Base-by-base conservation (phyloP, 2,329 filamentous ascomycete genomes). In the Lasiodiplodia sp. region DNA sequence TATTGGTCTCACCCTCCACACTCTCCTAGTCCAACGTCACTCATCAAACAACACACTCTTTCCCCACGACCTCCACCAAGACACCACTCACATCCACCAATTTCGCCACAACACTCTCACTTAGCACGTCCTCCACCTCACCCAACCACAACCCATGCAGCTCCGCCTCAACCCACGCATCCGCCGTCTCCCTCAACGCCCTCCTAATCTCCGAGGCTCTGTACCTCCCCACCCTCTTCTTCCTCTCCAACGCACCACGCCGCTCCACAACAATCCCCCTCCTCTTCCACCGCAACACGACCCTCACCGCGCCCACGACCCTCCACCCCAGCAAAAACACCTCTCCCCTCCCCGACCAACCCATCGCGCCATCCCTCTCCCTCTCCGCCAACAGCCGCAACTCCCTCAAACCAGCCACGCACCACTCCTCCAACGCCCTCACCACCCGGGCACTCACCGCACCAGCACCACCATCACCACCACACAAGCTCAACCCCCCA, bases 331-430 rank as follows among this genome's bases (percentile, higher is more conserved):
- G 79, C 2, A 86, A 84, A 76, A 94, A 95, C 0, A 90, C 87
- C 37, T 89, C 87, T 0, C 89, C 85, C 68, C 89, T 89, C 1
- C 90, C 89, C 1, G 87, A 86, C 89, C 91, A 94, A 7, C 93
- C 92, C 40, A 96, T 80, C 10, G 91, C 85, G 0, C 91, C 90
- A 74, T 93, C 91, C 40, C 62, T 10, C 71, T 71, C 40, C 57
- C 57, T 23, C 49, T 65, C 11, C 66, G 47, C 65, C 58, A 57
- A 62, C 52, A 8, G 4, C 71, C n/a, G 21, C 40, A 62, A 21
- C 31, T 25, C 28, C 18, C 31, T 23, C 47, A 60, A 53, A 6
- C 56, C 66, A 4, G 52, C 44, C 10, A 53, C 25, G 16, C 34
- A 38, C 56, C 56, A 58, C 38, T 31, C 40, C 23, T 55, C 53